phyloP scores from a whole-genome alignment of 2,329 filamentous ascomycete genomes.

The Aspergillus oerlinghausenensis region DNA sequence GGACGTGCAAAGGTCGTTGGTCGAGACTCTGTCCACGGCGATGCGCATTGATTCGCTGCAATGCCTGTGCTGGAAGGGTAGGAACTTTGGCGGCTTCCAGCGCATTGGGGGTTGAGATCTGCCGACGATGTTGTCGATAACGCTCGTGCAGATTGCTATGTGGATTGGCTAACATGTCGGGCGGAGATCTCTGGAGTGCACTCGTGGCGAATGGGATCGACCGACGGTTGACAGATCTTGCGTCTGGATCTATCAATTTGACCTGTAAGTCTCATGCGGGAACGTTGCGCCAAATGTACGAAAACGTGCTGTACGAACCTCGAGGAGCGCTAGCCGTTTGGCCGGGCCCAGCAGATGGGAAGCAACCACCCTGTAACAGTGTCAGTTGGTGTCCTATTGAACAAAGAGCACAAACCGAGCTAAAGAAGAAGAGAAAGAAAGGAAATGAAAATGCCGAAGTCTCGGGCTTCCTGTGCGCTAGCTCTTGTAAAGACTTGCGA shows the following conservation, averaged over 20 bases:
- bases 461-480: constrained; percentile 1
- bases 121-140: constrained; percentile 74
- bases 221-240: constrained; percentile 41
- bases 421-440: constrained; percentile 9
- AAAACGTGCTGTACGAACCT: constrained; percentile 49
- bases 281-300: constrained; percentile 5
- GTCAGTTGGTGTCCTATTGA: constrained; percentile 43
- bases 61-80: constrained; percentile 54
- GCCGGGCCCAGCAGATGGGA: constrained; percentile 36
- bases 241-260: constrained; percentile 6
- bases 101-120: constrained; percentile 76
- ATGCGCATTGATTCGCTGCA: constrained; percentile 57
- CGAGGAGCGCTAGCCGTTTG: constrained; percentile 79
- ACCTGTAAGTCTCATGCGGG: constrained; percentile 1
- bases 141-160: constrained; percentile 68
- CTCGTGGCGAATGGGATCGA: constrained; percentile 13
- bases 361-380: constrained; percentile 56
- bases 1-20: constrained; percentile 57
- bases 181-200: constrained; percentile 15
- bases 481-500: constrained; percentile 4
- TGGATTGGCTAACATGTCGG: constrained; percentile 74
- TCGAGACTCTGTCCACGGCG: constrained; percentile 83
- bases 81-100: constrained; percentile 71
- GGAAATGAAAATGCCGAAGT: not conserved
- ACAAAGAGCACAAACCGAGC: constrained; percentile 27